Evolutionary conservation across 2,329 filamentous ascomycete species (phyloP), one percentile per base, ranked within the genome.

Genomic region (Penicillium verrucosum): DNA sequence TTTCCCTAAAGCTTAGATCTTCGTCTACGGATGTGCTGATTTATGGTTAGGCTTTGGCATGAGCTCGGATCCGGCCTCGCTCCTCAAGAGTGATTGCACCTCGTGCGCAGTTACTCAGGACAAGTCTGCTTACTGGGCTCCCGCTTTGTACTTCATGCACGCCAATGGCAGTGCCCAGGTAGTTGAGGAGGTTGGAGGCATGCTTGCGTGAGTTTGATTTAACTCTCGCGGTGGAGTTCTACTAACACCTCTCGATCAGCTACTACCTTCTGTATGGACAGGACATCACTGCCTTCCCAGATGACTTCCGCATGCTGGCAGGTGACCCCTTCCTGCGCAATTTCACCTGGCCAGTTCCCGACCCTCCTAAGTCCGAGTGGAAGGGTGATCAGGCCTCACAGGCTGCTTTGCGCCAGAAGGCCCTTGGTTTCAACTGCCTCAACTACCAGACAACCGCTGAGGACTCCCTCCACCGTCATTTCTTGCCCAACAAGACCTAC

Each of bases 341-440:
- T 68, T 95, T 89, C 75, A 84, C 83, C 11, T 81, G 86, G 54
- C 84, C 87, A 0, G 82, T 90, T 60, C 87, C 87, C 2, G 84
- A 85, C 64, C 79, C 84, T 38, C 82, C 84, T 25, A 90, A 91
- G 75, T 91, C 89, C 12, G 61, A 75, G 25, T 97, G 92, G 92
- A 70, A 75, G 5, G 75, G 72, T 2, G 77, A 85, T 5, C 83
- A 87, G 58, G 82, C 84, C 67, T 88, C 87, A 11, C 92, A 96
- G 77, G 73, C 75, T 16, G 83, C 86, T 51, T 82, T 97, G 37
- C 78, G 77, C 49, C 89, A 96, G 78, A 91, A 92, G 60, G 90
- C 92, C 10, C 67, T 97, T 29, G 93, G 94, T 4, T 96, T 96
- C 83, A 97, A 97, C 81, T 97, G 94, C 76, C 78, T 99, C 59